Conservation (phyloP, 2,329 filamentous ascomycete genomes). For the Pseudogymnoascus sp. region DNA sequence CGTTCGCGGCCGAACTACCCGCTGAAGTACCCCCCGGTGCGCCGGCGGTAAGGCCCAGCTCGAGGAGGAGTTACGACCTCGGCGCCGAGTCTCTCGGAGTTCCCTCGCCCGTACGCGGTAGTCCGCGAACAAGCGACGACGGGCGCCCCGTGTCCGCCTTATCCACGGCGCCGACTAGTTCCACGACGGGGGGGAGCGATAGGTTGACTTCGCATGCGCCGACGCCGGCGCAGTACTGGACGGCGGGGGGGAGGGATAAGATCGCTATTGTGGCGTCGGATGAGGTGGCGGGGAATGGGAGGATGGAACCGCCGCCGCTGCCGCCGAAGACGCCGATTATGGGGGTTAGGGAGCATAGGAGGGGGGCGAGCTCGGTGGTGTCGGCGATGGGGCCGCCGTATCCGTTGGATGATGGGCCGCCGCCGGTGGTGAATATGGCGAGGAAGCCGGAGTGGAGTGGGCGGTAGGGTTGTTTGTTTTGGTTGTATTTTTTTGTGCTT, state of each 20-base stretch:
- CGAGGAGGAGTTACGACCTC: conserved; percentile 28
- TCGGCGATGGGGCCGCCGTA: conserved; percentile 55
- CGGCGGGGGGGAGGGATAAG: conserved; percentile 56
- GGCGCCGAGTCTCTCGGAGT: conserved; percentile 24
- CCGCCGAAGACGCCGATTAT: conserved; percentile 69
- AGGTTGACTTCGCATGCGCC: conserved; percentile 50
- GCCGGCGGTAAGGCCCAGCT: conserved; percentile 11
- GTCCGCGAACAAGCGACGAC: conserved; percentile 41
- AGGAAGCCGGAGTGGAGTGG: conserved; percentile 55
- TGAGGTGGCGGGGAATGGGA: conserved; percentile 30
- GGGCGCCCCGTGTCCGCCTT: conserved; percentile 12
- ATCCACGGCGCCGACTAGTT: neutral
- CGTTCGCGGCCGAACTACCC: conserved; percentile 47
- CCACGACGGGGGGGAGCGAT: conserved; percentile 24
- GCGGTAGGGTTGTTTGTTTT: neutral
- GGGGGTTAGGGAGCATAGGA: conserved; percentile 19
- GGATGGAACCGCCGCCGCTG: conserved; percentile 50
- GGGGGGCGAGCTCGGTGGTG: neutral
- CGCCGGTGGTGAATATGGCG: conserved; percentile 77
- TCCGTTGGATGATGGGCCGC: conserved; percentile 71
- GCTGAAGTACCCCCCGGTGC: conserved; percentile 39
- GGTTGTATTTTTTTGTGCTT: neutral
- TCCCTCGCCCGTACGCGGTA: conserved; percentile 15
- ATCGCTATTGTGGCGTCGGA: conserved; percentile 57
- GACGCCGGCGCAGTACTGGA: conserved; percentile 52